A percentile compares a stretch with the other conserved stretches of the same genome.
phyloP scores from a whole-genome alignment of 306 rosid genomes.

The Ochetophila trinervis region DNA sequence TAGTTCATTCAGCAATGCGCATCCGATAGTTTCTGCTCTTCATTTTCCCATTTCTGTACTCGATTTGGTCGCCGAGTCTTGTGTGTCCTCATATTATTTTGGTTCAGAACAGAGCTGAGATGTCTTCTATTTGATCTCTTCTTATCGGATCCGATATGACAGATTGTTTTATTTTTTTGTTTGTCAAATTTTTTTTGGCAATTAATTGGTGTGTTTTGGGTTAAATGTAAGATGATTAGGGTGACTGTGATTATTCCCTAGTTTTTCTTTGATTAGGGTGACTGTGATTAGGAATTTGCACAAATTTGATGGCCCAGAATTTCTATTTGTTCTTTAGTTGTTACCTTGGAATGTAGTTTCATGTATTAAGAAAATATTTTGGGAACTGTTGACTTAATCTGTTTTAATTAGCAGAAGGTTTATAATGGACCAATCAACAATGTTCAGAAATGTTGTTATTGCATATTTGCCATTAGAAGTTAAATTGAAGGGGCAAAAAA shows the following conservation, averaged over 20 bases:
- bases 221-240: neutral
- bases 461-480: no score
- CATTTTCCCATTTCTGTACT: conserved; percentile 1
- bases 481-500: no score
- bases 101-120: neutral
- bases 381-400: no score
- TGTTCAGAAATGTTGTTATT: no score
- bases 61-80: neutral
- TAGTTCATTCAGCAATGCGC: neutral
- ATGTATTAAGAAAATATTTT: no score
- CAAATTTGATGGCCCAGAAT: neutral
- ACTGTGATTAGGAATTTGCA: neutral
- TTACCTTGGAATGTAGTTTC: no score
- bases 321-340: no score
- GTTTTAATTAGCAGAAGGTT: no score
- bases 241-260: neutral
- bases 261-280: neutral
- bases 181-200: neutral
- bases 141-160: neutral
- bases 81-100: neutral
- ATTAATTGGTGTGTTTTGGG: neutral
- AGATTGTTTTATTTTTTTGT: neutral
- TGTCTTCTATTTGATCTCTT: no score
- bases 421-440: no score
- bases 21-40: conserved; percentile 5